Conservation (phyloP, 768 basidiomycete species). For the Mycena venus region DNA sequence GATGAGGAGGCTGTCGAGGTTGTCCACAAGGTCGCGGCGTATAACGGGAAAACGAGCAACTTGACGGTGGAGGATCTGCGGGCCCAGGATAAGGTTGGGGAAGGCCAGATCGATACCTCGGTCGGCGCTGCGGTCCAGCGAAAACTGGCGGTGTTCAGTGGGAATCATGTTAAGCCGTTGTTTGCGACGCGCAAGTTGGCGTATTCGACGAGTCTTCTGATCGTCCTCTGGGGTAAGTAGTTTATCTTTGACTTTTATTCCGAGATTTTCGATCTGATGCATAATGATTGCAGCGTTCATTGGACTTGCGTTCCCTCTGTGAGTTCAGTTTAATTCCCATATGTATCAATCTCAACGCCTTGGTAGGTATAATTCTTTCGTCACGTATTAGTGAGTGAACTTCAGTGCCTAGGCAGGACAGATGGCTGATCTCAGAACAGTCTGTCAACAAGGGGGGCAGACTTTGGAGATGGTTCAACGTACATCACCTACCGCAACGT, state of each 20-base stretch:
- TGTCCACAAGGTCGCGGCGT: conserved; percentile 63
- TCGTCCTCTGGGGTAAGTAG: conserved; percentile 61
- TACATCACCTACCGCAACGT: conserved; percentile 71
- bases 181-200: conserved; percentile 76
- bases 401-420: neutral
- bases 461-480: conserved; percentile 67
- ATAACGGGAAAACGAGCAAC: conserved; percentile 58
- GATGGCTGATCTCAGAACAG: conserved; percentile 43
- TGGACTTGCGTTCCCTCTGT: conserved; percentile 81
- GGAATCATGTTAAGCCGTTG: conserved; percentile 66
- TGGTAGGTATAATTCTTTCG: conserved; percentile 62
- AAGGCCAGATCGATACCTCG: conserved; percentile 26
- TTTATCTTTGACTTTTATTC: neutral
- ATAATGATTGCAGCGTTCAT: conserved; percentile 81
- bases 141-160: conserved; percentile 50
- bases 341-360: neutral
- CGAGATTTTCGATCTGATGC: no score
- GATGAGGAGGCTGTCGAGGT: conserved; percentile 65
- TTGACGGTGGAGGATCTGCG: conserved; percentile 62
- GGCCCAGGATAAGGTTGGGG: conserved; percentile 35
- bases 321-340: conserved; percentile 50
- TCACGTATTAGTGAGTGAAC: conserved; percentile 63
- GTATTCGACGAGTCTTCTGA: conserved; percentile 73
- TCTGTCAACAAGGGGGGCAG: conserved; percentile 60
- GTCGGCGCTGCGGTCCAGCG: conserved; percentile 47